Conservation (phyloP, 148 eudicot genomes). For the Diospyros lotus region DNA sequence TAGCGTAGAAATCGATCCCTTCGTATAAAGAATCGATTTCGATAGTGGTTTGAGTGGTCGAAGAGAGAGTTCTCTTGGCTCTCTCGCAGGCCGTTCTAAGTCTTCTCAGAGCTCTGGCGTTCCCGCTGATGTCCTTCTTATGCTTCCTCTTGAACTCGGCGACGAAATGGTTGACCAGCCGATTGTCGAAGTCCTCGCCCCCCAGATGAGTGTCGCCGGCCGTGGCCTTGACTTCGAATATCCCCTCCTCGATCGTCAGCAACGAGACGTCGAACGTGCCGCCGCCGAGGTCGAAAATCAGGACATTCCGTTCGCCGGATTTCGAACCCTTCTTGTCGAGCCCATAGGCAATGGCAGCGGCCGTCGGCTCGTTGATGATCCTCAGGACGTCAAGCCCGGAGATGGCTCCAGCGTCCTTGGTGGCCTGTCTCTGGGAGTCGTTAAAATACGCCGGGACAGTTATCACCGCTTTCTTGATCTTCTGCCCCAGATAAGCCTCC, state of each 20-base stretch:
- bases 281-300: not conserved
- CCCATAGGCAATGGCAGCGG: not conserved
- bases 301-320: not conserved
- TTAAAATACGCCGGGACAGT: not conserved
- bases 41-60: too few relatives aligned
- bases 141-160: not conserved
- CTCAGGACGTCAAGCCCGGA: not conserved
- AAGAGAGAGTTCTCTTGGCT: too few relatives aligned
- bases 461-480: not conserved
- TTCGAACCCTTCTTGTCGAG: not conserved
- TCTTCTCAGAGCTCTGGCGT: not conserved
- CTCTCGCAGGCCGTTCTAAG: not conserved
- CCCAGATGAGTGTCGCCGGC: too few relatives aligned
- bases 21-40: slow-evolving; percentile 7
- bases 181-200: not conserved
- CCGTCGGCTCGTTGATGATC: not conserved
- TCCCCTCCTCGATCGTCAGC: not conserved
- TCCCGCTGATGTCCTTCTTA: not conserved
- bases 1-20: slow-evolving; percentile 32
- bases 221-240: not conserved
- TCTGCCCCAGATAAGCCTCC: not conserved
- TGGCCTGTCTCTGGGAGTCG: too few relatives aligned
- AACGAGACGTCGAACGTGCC: not conserved
- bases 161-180: not conserved
- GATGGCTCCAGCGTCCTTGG: not conserved